phyloP scores from a whole-genome alignment of 2,329 filamentous ascomycete species.

The Paraphaeosphaeria minitans region DNA sequence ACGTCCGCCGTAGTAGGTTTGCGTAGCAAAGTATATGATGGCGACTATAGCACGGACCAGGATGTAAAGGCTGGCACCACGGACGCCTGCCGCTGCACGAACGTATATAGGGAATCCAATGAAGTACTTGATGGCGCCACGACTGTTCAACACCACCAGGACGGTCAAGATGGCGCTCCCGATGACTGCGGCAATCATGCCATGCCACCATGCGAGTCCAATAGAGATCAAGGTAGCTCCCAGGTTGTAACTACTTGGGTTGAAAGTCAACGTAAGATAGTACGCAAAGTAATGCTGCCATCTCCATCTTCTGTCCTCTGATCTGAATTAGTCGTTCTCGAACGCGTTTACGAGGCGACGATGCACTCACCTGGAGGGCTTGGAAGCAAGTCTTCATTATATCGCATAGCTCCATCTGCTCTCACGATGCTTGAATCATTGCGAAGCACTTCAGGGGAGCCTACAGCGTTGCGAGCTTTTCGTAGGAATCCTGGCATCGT shows the following conservation, averaged over 20 bases:
- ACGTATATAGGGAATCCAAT: slow-evolving; percentile 27
- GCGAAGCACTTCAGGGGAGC: neutral
- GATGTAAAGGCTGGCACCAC: slow-evolving; percentile 27
- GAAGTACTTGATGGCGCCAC: slow-evolving; percentile 27
- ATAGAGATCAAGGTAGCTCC: slow-evolving; percentile 26
- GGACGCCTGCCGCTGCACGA: slow-evolving; percentile 23
- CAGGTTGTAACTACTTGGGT: slow-evolving; percentile 25
- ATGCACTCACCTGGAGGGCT: slow-evolving; percentile 16
- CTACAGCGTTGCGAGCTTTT: neutral
- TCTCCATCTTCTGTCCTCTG: slow-evolving; percentile 24
- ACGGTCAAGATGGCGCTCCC: slow-evolving; percentile 24
- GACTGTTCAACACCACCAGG: slow-evolving; percentile 24
- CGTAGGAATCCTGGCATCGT: neutral
- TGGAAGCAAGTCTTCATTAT: slow-evolving; percentile 27
- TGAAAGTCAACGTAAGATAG: slow-evolving; percentile 25
- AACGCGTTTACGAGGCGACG: too few species aligned
- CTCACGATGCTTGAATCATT: slow-evolving; percentile 14
- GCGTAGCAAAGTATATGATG: slow-evolving; percentile 27
- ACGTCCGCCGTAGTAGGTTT: slow-evolving; percentile 26
- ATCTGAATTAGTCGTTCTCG: neutral
- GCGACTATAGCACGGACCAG: slow-evolving; percentile 24
- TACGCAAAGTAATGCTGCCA: slow-evolving; percentile 31
- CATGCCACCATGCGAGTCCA: slow-evolving; percentile 27
- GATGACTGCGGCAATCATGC: slow-evolving; percentile 25
- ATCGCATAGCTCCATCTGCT: slow-evolving; percentile 16